Percentiles rank a stretch among this genome's conserved stretches.
phyloP scores from a whole-genome alignment of 1,284 basidiomycete genomes.

The Mycosarcoma maydis region DNA sequence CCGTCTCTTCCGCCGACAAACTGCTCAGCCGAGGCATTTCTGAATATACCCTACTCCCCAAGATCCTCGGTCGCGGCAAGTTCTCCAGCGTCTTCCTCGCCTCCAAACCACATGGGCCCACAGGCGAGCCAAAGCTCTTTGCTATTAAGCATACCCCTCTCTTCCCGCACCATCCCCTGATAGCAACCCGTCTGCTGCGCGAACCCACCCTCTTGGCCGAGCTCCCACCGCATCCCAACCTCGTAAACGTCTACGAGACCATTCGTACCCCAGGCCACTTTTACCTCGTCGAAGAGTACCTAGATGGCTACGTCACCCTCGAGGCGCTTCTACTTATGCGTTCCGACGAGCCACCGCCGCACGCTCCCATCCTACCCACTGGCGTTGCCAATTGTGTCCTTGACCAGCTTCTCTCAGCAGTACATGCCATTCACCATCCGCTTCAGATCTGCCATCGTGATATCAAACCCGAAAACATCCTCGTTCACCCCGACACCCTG shows the following conservation, averaged over 20 bases:
- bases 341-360: constrained; percentile 32
- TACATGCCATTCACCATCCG: constrained; percentile 70
- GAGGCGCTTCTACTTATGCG: constrained; percentile 58
- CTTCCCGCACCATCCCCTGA: constrained; percentile 72
- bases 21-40: constrained; percentile 63
- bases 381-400: constrained; percentile 68
- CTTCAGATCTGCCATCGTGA: constrained; percentile 72
- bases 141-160: constrained; percentile 73
- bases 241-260: constrained; percentile 71
- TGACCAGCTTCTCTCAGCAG: constrained; percentile 71
- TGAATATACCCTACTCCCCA: constrained; percentile 66
- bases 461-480: constrained; percentile 71
- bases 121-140: constrained; percentile 62
- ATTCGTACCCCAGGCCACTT: constrained; percentile 72
- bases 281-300: constrained; percentile 72
- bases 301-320: constrained; percentile 69
- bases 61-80: constrained; percentile 63
- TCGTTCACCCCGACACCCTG: constrained; percentile 68
- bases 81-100: constrained; percentile 67
- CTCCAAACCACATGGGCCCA: constrained; percentile 49
- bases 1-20: constrained; percentile 60
- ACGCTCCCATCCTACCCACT: constrained; percentile 57
- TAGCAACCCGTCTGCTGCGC: constrained; percentile 71
- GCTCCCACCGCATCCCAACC: constrained; percentile 71
- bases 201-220: constrained; percentile 72